Evolutionary conservation across 495 filamentous ascomycete genomes (phyloP), one percentile per base, ranked within the genome.

Genomic region (Trypethelium eluteriae): DNA sequence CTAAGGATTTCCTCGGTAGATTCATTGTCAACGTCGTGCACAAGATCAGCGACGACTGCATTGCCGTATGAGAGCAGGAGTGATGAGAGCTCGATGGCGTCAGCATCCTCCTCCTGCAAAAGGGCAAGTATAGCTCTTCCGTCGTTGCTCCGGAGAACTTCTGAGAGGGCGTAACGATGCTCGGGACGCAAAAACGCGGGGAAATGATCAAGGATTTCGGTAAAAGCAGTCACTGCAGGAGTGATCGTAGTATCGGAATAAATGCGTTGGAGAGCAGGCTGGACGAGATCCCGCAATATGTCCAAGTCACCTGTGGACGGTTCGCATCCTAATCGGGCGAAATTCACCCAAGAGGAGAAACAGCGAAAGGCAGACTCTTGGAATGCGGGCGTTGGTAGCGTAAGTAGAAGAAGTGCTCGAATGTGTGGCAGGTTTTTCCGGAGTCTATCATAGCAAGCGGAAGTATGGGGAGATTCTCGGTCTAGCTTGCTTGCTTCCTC

Each of bases 401-500:
- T 5, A 36, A 34, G 10, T 36, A 9, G 53, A 6, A 59, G 18
- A 3, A 59, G 32, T n/a, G 32, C 53, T 35, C 7, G 25, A 59
- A 14, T 36, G 14, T 59, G 18, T 36, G 53, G 32, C 53, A 59
- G 5, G 7, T 59, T 36, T 36, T 18, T 32, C 53, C 36, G 3
- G 2, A 59, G 5, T 36, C 18, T 34, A 11, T 59, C 53, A 36
- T 9, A 9, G 14, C 53, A 36, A 25, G 25, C 25, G 25, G 25
- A 25, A 25, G 25, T 25, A 25, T 25, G 25, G 25, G 25, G 25
- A 25, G 25, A 25, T 25, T 25, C 25, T 25, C 25, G 25, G 25
- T 25, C 25, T 11, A 86, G 81, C 70, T 87, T 89, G 59, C 84
- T 82, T 9, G 86, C 85, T 69, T 96, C 92, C 69, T 95, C 90